Percentiles rank a stretch among this genome's conserved stretches.
phyloP scores from a whole-genome alignment of 306 rosid genomes.

The Corylus heterophylla region DNA sequence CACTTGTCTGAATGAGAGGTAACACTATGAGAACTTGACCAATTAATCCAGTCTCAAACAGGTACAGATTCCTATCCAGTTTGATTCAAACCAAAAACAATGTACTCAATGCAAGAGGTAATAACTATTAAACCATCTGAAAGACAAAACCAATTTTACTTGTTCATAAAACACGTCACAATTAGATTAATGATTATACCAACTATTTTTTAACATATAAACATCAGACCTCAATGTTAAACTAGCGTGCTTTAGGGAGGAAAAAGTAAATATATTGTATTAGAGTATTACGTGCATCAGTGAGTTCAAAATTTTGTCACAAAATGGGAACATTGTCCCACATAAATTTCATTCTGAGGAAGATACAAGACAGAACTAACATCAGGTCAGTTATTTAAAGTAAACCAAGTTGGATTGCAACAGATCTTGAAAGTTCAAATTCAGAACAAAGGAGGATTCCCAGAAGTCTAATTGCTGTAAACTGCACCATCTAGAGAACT shows the following conservation, averaged over 20 bases:
- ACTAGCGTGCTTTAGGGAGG: no score
- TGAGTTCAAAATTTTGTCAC: background rate
- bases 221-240: background rate
- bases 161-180: background rate
- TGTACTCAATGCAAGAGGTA: background rate
- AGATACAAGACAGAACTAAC: background rate
- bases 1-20: no score
- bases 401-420: conserved; percentile 4
- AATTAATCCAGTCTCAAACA: background rate
- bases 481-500: background rate
- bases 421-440: background rate
- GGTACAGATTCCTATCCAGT: background rate
- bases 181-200: background rate
- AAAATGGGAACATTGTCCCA: background rate
- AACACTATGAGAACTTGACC: background rate
- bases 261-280: no score
- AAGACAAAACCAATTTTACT: background rate
- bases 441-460: background rate
- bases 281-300: no score
- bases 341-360: background rate
- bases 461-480: background rate
- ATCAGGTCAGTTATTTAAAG: background rate
- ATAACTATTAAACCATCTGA: background rate
- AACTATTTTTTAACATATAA: background rate
- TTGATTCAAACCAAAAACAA: background rate